A percentile compares a stretch with the other conserved stretches of the same genome.
These are phyloP conservation scores for Globisporangium cederbergense DNA, from an alignment of 352 stramenopile species.

Conservation along the genomic window DNA sequence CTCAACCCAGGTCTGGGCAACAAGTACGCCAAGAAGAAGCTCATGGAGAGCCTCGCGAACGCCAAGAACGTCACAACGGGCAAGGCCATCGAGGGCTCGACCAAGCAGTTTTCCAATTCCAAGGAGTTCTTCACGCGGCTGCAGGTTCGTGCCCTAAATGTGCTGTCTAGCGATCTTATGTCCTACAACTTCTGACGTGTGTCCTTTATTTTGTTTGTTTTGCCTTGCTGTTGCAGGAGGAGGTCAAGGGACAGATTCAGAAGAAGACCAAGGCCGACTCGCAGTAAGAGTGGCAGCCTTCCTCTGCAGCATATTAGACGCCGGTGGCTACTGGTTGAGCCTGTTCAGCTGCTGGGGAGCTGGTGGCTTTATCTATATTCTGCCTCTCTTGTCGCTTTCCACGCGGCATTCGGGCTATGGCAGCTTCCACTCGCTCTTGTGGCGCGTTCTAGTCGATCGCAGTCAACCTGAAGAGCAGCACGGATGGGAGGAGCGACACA, in stretches of 20 bases:
- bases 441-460: too few relatives aligned
- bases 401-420: not conserved
- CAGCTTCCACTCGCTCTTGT: not conserved
- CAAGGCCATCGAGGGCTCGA: conserved; percentile 78
- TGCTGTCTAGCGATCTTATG: not conserved
- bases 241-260: conserved; percentile 3
- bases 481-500: too few relatives aligned
- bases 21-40: conserved; percentile 94
- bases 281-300: not conserved
- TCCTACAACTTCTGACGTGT: not conserved
- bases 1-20: conserved; percentile 94
- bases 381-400: not conserved
- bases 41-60: conserved; percentile 74
- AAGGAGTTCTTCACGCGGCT: conserved; percentile 85
- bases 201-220: not conserved
- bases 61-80: conserved; percentile 84
- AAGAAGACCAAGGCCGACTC: conserved; percentile 2
- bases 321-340: not conserved
- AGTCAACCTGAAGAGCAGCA: too few relatives aligned
- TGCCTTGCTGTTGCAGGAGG: not conserved
- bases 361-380: not conserved
- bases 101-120: conserved; percentile 85
- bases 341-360: not conserved
- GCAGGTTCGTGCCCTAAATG: conserved; percentile 34
- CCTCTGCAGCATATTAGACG: not conserved